Percentiles rank a stretch among this genome's conserved stretches.
phyloP scores from a whole-genome alignment of 1,284 basidiomycete species.

The Leccinum cinnamomeum region DNA sequence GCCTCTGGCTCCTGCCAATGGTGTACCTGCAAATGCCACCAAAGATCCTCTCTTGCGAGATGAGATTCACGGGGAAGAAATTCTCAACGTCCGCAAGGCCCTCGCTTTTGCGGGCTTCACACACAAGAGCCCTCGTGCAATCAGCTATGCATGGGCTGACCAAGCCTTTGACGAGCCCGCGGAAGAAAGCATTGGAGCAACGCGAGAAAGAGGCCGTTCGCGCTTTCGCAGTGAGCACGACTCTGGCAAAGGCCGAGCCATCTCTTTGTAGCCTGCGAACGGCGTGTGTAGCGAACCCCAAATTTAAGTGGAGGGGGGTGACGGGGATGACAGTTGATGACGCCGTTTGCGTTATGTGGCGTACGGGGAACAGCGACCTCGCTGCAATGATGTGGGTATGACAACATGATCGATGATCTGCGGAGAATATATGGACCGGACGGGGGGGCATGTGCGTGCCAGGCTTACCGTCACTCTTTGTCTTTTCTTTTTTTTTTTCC shows the following conservation, averaged over 20 bases:
- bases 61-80: constrained; percentile 79
- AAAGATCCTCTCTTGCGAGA: constrained; percentile 87
- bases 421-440: constrained; percentile 23
- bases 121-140: constrained; percentile 78
- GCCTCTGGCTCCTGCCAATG: constrained; percentile 88
- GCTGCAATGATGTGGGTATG: constrained; percentile 35
- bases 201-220: constrained; percentile 59
- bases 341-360: constrained; percentile 34
- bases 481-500: background rate
- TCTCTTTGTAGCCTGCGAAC: constrained; percentile 61
- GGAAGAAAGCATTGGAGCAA: constrained; percentile 48
- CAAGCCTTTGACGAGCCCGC: constrained; percentile 62
- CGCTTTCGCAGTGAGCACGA: constrained; percentile 57
- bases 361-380: constrained; percentile 30
- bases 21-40: constrained; percentile 78
- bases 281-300: constrained; percentile 34
- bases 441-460: constrained; percentile 6
- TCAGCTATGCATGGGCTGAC: constrained; percentile 73
- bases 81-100: constrained; percentile 88
- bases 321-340: constrained; percentile 31
- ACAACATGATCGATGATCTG: constrained; percentile 32
- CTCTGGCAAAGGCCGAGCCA: constrained; percentile 67
- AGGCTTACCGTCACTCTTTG: constrained; percentile 9
- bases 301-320: constrained; percentile 15
- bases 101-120: constrained; percentile 90